Base-by-base conservation (phyloP, 352 stramenopile genomes). In the Phytopythium cucurbitacearum region DNA sequence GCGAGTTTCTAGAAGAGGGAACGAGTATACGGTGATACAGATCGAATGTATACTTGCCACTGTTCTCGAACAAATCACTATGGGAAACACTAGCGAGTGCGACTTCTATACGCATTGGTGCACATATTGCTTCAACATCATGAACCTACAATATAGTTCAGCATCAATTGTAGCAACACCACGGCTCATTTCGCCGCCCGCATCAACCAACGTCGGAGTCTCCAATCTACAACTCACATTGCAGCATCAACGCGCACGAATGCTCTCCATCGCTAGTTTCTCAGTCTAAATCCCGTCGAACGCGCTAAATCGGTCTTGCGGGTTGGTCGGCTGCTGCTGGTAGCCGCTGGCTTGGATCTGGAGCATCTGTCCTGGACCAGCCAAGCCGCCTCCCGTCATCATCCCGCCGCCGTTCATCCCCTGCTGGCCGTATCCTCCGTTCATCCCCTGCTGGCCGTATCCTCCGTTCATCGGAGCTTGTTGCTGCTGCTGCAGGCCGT, bases 241-340 rank as follows among this genome's bases (percentile, higher is more conserved):
- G 21, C 21, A 28, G 21, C 21, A 28, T 28, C 21, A 28, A 35
- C 41, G 11, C 40, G 40, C 40, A 16, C 40, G 21, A 32, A n/a
- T 13, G 7, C 6, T 7, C 40, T 7, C 40, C n/a, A 40, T 10
- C 33, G 12, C 12, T n/a, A 16, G 28, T 15, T 33, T 50, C 45
- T 4, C 46, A 56, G 39, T 38, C 54, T 76, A 94, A 59, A 94
- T 61, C 13, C 75, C 79, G 48, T 89, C 73, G 50, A 94, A 94
- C 15, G 84, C 81, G 45, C 80, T 90, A 70, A 91, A 94, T 56
- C 76, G 80, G 59, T 94, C 82, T 32, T 44, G 39, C 42, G 63
- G 40, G 43, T 67, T 60, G 42, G 33, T 59, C 11, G 73, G 65
- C 52, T 82, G 73, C 35, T 81, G 78, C 51, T 80, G 70, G 55